phyloP scores from a whole-genome alignment of 1,284 basidiomycete genomes.

The Coniophora puteana region DNA sequence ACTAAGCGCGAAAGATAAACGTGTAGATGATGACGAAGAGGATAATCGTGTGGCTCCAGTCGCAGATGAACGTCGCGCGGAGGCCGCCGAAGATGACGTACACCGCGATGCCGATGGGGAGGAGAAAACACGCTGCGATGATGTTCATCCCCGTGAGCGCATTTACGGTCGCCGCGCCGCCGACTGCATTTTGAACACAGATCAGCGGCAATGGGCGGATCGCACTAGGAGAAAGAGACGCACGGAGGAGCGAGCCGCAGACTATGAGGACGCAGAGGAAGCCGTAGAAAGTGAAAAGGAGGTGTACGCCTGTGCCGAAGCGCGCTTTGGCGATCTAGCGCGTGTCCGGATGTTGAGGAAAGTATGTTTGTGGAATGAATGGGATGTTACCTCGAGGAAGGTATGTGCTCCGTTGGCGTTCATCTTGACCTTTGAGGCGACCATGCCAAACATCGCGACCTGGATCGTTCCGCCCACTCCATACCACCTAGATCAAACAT shows the following conservation, averaged over 20 bases:
- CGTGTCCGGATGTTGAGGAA: conserved; percentile 21
- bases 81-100: conserved; percentile 50
- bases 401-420: conserved; percentile 57
- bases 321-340: conserved; percentile 57
- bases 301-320: conserved; percentile 60
- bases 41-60: conserved; percentile 50
- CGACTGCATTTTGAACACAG: conserved; percentile 36
- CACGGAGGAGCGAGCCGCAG: conserved; percentile 47
- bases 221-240: conserved; percentile 15
- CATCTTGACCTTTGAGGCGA: conserved; percentile 57
- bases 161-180: conserved; percentile 61
- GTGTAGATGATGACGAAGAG: conserved; percentile 49
- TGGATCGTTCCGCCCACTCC: conserved; percentile 53
- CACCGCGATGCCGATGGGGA: conserved; percentile 41
- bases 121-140: conserved; percentile 59
- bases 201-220: not conserved
- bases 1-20: conserved; percentile 44
- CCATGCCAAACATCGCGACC: conserved; percentile 54
- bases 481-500: conserved; percentile 37
- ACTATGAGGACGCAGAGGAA: conserved; percentile 62
- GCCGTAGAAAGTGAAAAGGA: conserved; percentile 64
- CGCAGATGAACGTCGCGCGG: conserved; percentile 51
- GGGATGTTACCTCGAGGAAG: conserved; percentile 43
- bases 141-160: conserved; percentile 67
- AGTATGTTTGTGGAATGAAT: conserved; percentile 28